Evolutionary conservation across 1,139 yeast genomes (phyloP).

Genomic region (Candida glucosophila): DNA sequence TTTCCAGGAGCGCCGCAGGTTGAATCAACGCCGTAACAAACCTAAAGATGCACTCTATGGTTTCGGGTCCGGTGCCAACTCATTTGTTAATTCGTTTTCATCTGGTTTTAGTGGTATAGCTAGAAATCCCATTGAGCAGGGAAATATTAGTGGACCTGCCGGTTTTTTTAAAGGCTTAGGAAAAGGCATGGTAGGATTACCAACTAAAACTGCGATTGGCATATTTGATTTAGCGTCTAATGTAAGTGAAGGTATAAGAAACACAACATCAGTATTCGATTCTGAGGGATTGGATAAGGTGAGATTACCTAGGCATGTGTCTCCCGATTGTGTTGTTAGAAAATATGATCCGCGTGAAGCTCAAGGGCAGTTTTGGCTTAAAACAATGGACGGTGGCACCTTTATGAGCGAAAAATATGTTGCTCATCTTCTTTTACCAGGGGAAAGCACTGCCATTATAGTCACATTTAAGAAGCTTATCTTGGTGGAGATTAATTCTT

Average conservation of each 20-base stretch:
- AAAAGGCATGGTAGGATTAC: slow-evolving; percentile 88
- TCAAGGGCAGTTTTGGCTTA: slow-evolving; percentile 91
- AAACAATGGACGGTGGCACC: slow-evolving; percentile 72
- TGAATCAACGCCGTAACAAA: slow-evolving; percentile 64
- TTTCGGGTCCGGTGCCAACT: slow-evolving; percentile 77
- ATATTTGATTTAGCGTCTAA: slow-evolving; percentile 87
- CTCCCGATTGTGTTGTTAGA: slow-evolving; percentile 59
- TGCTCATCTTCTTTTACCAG: slow-evolving; percentile 79
- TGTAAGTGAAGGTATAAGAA: slow-evolving; percentile 88
- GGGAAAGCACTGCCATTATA: slow-evolving; percentile 68
- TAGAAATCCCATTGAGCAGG: slow-evolving; percentile 84
- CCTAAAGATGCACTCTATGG: slow-evolving; percentile 91
- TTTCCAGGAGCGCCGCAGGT: slow-evolving; percentile 75
- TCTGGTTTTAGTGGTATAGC: slow-evolving; percentile 92
- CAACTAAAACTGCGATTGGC: slow-evolving; percentile 96
- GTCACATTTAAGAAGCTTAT: slow-evolving; percentile 69
- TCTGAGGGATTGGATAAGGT: slow-evolving; percentile 71
- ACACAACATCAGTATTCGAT: slow-evolving; percentile 87
- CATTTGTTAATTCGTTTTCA: slow-evolving; percentile 77
- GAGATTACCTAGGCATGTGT: slow-evolving; percentile 71
- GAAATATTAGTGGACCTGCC: slow-evolving; percentile 71
- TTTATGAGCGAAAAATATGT: slow-evolving; percentile 66
- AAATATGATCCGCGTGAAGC: slow-evolving; percentile 81
- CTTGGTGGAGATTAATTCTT: slow-evolving; percentile 55
- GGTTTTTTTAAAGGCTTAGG: slow-evolving; percentile 95